Base-by-base conservation (phyloP, 2,329 filamentous ascomycete species). In the Colletotrichum caudatum region DNA sequence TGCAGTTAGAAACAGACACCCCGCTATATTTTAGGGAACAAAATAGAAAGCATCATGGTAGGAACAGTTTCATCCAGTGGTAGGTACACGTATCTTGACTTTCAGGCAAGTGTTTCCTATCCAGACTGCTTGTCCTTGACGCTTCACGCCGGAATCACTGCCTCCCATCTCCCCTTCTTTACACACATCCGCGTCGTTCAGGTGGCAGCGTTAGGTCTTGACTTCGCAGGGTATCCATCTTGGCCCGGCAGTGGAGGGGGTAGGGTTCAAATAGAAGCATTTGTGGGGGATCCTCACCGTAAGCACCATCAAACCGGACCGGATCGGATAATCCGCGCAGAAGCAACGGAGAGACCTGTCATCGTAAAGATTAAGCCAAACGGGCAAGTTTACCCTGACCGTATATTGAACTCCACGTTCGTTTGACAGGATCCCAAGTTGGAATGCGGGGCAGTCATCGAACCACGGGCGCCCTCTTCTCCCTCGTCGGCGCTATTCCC, bases 401-500 rank as follows among this genome's bases (percentile, higher is more conserved):
- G 29, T 53, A 65, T 59, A 58, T 50, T 69, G 46, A 53, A 59
- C 60, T 71, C 33, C 60, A 54, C 46, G 46, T 64, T 69, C 64
- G 44, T 5, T 41, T 48, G 51, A 37, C 23, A 35, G 16, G 14
- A 41, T 61, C 51, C 58, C 59, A 53, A 39, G 39, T 69, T 41
- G n/a, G 11, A 64, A 41, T 69, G 69, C 69, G 69, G 69, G 69
- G 69, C 69, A 69, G 53, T n/a, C 58, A 18, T 67, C 58, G 59
- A 64, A 59, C 68, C 69, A 68, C 23, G 66, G 88, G 88, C 39
- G 84, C 89, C 0, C 85, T 92, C 72, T 92, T 93, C 84, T 88
- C 88, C 72, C 77, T 92, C 75, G 85, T 93, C 59, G 90, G 82
- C 69, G 90, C 92, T 64, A 80, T 92, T 2, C 86, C 91, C 7